These are phyloP conservation scores for Macrocystidia cucumis DNA, from an alignment of 1,284 basidiomycete species.

Conservation along the genomic window DNA sequence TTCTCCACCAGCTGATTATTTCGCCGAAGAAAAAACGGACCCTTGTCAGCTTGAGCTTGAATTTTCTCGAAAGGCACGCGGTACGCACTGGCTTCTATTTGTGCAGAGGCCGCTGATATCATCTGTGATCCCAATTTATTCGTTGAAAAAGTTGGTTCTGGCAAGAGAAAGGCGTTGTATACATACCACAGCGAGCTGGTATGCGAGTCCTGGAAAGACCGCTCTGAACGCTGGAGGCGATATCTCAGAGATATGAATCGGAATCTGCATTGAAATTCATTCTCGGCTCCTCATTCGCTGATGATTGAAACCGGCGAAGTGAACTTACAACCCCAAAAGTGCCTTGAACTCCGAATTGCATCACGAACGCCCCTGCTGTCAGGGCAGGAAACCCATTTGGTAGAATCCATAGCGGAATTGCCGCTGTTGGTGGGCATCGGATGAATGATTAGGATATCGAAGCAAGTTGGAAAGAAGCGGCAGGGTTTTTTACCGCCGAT, in stretches of 20 bases:
- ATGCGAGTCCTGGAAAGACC: constrained; percentile 88
- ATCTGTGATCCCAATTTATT: constrained; percentile 36
- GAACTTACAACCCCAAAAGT: constrained; percentile 71
- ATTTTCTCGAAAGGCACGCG: constrained; percentile 1
- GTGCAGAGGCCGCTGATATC: constrained; percentile 82
- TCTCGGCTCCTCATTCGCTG: constrained; percentile 7
- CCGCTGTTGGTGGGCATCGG: constrained; percentile 24
- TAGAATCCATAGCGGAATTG: constrained; percentile 84
- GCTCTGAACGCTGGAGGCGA: constrained; percentile 91
- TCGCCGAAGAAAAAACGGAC: too few relatives aligned
- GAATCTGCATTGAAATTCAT: constrained; percentile 48
- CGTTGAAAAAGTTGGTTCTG: constrained; percentile 4
- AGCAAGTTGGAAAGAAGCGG: constrained; percentile 13
- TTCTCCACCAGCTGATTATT: constrained; percentile 59
- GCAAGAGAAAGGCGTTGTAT: neutral
- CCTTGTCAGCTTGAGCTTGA: constrained; percentile 2
- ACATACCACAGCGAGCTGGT: constrained; percentile 71
- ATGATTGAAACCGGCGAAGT: constrained; percentile 1
- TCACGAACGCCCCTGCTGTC: constrained; percentile 75
- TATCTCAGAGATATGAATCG: constrained; percentile 86
- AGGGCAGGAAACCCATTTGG: constrained; percentile 61
- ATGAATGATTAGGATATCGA: neutral
- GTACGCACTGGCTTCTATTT: constrained; percentile 80
- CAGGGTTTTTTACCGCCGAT: too few relatives aligned
- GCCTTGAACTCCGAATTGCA: constrained; percentile 83